phyloP scores from a whole-genome alignment of 2,329 filamentous ascomycete species.

The Calonectria pauciramosa region DNA sequence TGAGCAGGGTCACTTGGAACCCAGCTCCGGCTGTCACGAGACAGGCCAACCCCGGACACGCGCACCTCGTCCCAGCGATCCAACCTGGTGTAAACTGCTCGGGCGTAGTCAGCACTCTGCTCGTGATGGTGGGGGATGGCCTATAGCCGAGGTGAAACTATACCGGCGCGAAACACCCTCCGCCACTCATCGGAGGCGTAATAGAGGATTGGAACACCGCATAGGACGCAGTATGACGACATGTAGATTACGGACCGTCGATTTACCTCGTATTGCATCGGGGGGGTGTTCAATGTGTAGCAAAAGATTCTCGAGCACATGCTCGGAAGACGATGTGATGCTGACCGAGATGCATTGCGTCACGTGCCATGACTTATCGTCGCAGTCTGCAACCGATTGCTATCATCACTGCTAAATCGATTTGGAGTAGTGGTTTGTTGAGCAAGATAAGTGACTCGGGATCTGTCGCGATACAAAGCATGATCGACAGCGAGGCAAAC shows the following conservation, averaged over 20 bases:
- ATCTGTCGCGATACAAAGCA: not conserved
- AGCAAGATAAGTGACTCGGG: not conserved
- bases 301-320: not conserved
- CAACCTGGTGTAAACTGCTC: not conserved
- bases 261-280: not conserved
- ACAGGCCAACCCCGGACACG: not conserved
- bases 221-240: constrained; percentile 2
- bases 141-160: not conserved
- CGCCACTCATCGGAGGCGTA: not conserved
- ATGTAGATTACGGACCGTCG: not conserved
- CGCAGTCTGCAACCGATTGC: not conserved
- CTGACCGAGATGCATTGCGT: not conserved
- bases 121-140: not conserved
- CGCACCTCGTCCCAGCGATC: constrained; percentile 6
- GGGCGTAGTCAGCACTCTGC: not conserved
- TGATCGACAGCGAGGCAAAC: not conserved
- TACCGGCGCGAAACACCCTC: constrained; percentile 5
- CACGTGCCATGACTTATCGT: constrained; percentile 5
- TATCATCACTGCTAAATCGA: not conserved
- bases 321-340: not conserved
- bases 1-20: not conserved
- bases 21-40: not conserved
- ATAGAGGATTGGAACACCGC: not conserved
- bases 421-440: not conserved
- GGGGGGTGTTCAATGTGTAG: not conserved